Conservation (phyloP, 805 yeast genomes). For the Zygotorulaspora florentina region DNA sequence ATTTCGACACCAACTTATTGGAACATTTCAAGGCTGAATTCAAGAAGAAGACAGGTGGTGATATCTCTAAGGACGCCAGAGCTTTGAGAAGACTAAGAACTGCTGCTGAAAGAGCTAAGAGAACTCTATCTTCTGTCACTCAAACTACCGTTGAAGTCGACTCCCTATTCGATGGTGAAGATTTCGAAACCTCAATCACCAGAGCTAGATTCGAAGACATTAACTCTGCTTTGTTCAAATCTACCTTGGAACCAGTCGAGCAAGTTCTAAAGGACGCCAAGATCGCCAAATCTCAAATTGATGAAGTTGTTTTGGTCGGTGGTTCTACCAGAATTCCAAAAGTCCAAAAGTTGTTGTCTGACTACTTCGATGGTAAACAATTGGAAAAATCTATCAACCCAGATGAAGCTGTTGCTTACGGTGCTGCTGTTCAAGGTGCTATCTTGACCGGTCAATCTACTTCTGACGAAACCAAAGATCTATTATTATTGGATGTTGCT, state of each 20-base stretch:
- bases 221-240: constrained; percentile 88
- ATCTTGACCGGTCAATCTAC: constrained; percentile 91
- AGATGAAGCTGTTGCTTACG: constrained; percentile 98
- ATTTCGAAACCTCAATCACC: constrained; percentile 87
- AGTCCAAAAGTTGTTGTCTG: constrained; percentile 90
- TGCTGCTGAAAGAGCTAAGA: constrained; percentile 98
- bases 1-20: constrained; percentile 93
- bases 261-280: constrained; percentile 91
- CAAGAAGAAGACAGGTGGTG: constrained; percentile 92
- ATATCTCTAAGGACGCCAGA: constrained; percentile 86
- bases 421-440: constrained; percentile 99
- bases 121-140: constrained; percentile 93
- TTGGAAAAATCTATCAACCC: constrained; percentile 97
- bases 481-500: constrained; percentile 92
- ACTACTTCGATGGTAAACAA: constrained; percentile 95
- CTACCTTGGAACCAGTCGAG: constrained; percentile 91
- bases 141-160: constrained; percentile 96
- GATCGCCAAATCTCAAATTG: constrained; percentile 76
- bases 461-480: constrained; percentile 89
- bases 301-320: constrained; percentile 96
- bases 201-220: constrained; percentile 98
- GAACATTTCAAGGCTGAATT: constrained; percentile 91
- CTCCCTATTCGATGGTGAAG: constrained; percentile 92
- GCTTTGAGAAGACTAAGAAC: constrained; percentile 98
- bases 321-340: constrained; percentile 99